Evolutionary conservation across 345 rosid genomes (phyloP).

Genomic region (Melaleuca quinquenervia): DNA sequence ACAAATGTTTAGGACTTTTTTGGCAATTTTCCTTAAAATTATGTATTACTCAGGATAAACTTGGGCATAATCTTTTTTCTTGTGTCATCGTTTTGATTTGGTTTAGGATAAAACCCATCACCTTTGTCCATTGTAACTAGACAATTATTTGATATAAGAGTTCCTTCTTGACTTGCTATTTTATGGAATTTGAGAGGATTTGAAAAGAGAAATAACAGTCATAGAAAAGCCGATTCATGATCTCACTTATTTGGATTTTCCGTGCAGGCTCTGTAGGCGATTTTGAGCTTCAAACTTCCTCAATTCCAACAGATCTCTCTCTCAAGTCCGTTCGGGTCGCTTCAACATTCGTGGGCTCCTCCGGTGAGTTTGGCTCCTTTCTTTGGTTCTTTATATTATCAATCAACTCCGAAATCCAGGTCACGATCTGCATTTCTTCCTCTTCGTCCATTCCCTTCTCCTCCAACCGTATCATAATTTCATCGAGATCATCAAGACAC

Average conservation of each 20-base stretch:
- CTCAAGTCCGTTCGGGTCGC: background rate
- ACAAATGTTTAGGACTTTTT: too few species aligned
- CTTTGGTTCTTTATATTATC: conserved; percentile 31
- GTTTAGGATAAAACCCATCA: too few species aligned
- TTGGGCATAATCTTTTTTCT: too few species aligned
- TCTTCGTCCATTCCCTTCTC: conserved; percentile 64
- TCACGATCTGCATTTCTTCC: conserved; percentile 35
- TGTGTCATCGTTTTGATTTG: too few species aligned
- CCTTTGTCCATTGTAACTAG: background rate
- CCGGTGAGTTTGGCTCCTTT: conserved; percentile 23
- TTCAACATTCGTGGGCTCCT: background rate
- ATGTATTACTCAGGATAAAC: too few species aligned
- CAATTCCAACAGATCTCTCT: background rate
- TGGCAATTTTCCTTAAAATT: too few species aligned
- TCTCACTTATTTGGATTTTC: background rate
- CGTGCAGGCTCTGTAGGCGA: too few species aligned
- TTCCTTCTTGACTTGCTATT: background rate
- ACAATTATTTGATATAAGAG: background rate
- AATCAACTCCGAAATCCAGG: conserved; percentile 17
- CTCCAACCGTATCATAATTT: conserved; percentile 62
- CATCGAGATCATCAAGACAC: background rate
- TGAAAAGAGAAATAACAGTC: background rate
- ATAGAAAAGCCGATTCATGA: background rate
- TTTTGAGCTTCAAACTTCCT: background rate
- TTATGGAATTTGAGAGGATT: background rate